These are phyloP conservation scores for Datisca glomerata DNA, from an alignment of 306 rosid genomes.

Conservation along the genomic window DNA sequence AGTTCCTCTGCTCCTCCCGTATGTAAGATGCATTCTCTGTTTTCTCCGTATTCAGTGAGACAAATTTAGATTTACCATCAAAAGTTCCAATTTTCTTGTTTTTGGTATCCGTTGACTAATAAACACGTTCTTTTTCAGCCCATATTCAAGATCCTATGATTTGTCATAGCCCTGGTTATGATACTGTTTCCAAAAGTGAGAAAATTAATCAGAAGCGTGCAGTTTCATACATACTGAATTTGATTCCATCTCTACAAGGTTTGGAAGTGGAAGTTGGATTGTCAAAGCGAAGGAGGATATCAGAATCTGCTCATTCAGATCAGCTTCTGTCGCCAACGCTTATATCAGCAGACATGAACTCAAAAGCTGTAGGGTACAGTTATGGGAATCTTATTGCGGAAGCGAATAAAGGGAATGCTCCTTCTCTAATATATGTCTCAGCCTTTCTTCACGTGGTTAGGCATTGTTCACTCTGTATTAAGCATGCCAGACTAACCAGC, in stretches of 20 bases:
- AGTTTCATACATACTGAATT: slow-evolving; percentile 57
- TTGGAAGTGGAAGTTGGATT: slow-evolving; percentile 30
- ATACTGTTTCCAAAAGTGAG: slow-evolving; percentile 40
- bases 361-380: slow-evolving; percentile 48
- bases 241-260: slow-evolving; percentile 79
- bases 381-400: slow-evolving; percentile 72
- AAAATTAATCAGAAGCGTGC: slow-evolving; percentile 62
- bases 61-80: slow-evolving; percentile 4
- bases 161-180: slow-evolving; percentile 29
- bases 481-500: slow-evolving; percentile 90
- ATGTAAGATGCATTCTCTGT: slow-evolving; percentile 62
- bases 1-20: slow-evolving; percentile 51
- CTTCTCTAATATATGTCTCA: slow-evolving; percentile 79
- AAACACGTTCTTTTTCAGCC: slow-evolving; percentile 39
- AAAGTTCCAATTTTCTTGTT: neutral
- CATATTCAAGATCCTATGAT: slow-evolving; percentile 43
- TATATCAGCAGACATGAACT: slow-evolving; percentile 34
- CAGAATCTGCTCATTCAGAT: slow-evolving; percentile 30
- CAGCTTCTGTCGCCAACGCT: slow-evolving; percentile 33
- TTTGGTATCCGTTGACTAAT: slow-evolving; percentile 18
- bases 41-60: slow-evolving; percentile 12
- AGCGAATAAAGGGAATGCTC: slow-evolving; percentile 78
- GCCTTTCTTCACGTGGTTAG: slow-evolving; percentile 92
- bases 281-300: slow-evolving; percentile 55
- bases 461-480: slow-evolving; percentile 83